A percentile compares a stretch with the other conserved stretches of the same genome.
Evolutionary conservation across 148 eudicot genomes (phyloP).

Genomic region (Spergularia marina): DNA sequence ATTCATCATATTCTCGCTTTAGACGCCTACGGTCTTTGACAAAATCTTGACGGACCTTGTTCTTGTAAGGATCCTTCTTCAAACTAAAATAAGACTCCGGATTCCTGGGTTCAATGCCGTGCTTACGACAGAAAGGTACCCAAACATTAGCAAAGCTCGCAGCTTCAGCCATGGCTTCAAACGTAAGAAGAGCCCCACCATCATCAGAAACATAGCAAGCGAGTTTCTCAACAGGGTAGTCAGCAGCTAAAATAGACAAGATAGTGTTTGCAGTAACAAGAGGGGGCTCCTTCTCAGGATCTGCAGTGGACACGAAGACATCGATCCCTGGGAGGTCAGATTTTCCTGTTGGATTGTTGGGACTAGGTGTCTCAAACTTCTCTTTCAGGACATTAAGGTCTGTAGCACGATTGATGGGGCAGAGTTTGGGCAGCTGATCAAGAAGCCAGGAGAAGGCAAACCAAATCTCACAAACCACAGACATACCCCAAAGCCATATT

Average conservation of each 20-base stretch:
- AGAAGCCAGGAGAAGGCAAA: constrained; percentile 96
- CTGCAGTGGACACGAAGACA: constrained; percentile 91
- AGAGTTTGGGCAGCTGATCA: constrained; percentile 83
- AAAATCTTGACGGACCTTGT: constrained; percentile 69
- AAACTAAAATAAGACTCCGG: constrained; percentile 76
- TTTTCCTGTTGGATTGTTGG: constrained; percentile 77
- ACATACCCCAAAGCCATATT: constrained; percentile 94
- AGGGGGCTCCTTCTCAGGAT: constrained; percentile 97
- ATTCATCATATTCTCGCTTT: constrained; percentile 91
- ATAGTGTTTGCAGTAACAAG: constrained; percentile 92
- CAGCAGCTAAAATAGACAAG: constrained; percentile 77
- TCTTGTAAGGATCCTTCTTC: constrained; percentile 87
- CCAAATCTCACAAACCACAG: constrained; percentile 93
- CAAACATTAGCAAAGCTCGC: constrained; percentile 84
- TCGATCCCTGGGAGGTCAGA: constrained; percentile 92
- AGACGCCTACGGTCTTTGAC: constrained; percentile 90
- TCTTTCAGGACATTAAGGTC: constrained; percentile 82
- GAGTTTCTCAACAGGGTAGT: constrained; percentile 92
- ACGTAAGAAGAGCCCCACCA: constrained; percentile 91
- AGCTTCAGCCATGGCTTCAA: constrained; percentile 98
- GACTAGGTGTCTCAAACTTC: constrained; percentile 73
- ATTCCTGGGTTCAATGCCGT: constrained; percentile 81
- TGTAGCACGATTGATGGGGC: constrained; percentile 89
- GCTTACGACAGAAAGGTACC: constrained; percentile 96
- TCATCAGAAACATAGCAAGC: constrained; percentile 95